A percentile compares a stretch with the other conserved stretches of the same genome.
Conservation (phyloP, 345 rosid genomes). For the Pistacia integerrima region DNA sequence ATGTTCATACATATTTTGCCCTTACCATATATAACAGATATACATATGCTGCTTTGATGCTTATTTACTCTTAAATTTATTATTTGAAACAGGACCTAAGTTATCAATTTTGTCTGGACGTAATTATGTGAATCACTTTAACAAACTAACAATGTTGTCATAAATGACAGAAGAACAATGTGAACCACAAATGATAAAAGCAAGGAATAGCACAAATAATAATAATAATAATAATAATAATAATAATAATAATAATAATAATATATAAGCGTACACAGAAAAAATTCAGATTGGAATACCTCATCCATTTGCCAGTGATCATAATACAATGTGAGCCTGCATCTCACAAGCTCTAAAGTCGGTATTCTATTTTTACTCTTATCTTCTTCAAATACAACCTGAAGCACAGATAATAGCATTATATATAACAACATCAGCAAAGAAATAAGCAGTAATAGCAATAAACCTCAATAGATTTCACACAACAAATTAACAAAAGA, state of each 20-base stretch:
- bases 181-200: background rate
- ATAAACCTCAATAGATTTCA: background rate
- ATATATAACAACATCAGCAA: constrained; percentile 14
- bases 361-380: constrained; percentile 32
- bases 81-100: background rate
- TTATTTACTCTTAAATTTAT: background rate
- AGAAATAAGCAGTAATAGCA: constrained; percentile 5
- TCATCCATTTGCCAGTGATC: constrained; percentile 92
- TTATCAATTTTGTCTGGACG: background rate
- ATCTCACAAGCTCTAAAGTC: constrained; percentile 65
- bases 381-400: constrained; percentile 62
- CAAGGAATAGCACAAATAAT: constrained; percentile 5
- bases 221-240: background rate
- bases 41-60: background rate
- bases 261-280: background rate
- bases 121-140: background rate
- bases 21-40: background rate
- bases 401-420: constrained; percentile 17
- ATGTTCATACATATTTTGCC: background rate
- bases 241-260: background rate
- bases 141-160: constrained; percentile 2
- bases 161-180: background rate
- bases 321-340: constrained; percentile 80
- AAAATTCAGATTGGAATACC: constrained; percentile 41
- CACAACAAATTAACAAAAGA: background rate